A percentile compares a stretch with the other conserved stretches of the same genome.
phyloP scores from a whole-genome alignment of 2,329 filamentous ascomycete species.

The Pestalotiopsis sp. region DNA sequence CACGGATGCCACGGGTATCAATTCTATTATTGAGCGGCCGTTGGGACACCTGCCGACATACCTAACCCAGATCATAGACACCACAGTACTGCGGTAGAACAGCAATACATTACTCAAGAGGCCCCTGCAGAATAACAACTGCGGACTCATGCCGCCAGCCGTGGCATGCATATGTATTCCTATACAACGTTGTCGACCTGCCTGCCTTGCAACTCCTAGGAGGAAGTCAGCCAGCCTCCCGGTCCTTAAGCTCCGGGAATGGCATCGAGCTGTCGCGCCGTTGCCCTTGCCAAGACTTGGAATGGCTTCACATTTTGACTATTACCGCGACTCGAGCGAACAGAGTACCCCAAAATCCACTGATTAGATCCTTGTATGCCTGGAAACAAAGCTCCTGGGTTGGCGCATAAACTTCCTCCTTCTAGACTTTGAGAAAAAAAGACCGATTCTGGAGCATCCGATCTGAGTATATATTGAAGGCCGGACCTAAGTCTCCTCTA shows the following conservation, averaged over 20 bases:
- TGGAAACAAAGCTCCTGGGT: neutral
- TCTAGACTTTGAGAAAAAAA: neutral
- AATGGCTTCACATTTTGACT: neutral
- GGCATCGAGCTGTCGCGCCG: neutral
- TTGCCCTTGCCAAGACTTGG: neutral
- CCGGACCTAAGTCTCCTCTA: neutral
- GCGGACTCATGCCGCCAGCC: neutral
- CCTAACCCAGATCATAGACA: neutral
- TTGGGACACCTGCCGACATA: neutral
- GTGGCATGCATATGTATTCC: neutral
- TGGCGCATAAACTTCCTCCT: neutral
- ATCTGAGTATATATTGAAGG: neutral
- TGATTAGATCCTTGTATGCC: neutral
- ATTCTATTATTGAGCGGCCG: neutral
- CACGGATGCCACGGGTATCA: neutral
- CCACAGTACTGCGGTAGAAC: neutral
- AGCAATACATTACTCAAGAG: neutral
- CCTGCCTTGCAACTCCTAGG: neutral
- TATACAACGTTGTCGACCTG: neutral
- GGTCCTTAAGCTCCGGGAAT: constrained; percentile 4
- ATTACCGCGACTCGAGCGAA: neutral
- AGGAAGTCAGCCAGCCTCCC: neutral
- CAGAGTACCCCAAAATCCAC: neutral
- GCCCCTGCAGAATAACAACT: neutral
- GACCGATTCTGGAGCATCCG: neutral